A percentile compares a stretch with the other conserved stretches of the same genome.
Evolutionary conservation across 352 stramenopile species (phyloP).

Genomic region (Globisporangium barbulae): DNA sequence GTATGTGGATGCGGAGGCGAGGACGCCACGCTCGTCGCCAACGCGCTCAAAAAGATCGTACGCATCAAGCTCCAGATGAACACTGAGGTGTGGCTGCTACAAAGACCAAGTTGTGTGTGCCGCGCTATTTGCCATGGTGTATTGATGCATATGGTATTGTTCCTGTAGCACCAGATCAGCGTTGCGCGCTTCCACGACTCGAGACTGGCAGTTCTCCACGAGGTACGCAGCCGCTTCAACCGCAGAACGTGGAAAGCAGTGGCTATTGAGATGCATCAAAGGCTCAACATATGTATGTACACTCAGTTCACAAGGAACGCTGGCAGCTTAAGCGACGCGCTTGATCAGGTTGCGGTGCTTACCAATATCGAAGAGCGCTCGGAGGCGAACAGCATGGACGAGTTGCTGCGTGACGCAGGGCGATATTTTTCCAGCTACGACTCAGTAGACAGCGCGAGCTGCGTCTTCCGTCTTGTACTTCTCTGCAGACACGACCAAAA

Average conservation of each 20-base stretch:
- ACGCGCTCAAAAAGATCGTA: constrained; percentile 41
- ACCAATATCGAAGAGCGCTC: constrained; percentile 8
- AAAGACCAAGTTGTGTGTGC: background rate
- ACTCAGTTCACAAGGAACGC: constrained; percentile 38
- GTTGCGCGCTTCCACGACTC: constrained; percentile 23
- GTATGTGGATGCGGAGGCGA: constrained; percentile 29
- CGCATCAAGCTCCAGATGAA: constrained; percentile 56
- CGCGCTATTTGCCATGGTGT: background rate
- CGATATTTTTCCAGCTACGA: constrained; percentile 23
- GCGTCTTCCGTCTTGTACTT: constrained; percentile 8
- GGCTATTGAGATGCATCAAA: background rate
- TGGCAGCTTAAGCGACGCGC: constrained; percentile 18
- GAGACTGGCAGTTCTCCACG: constrained; percentile 29
- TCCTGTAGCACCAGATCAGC: constrained; percentile 38
- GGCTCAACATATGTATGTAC: background rate
- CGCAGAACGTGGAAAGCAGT: background rate
- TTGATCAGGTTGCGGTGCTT: constrained; percentile 16
- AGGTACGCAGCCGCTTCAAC: constrained; percentile 20
- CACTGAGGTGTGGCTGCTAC: constrained; percentile 21
- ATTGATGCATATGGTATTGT: background rate
- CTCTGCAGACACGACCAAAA: constrained; percentile 15
- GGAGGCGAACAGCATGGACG: constrained; percentile 27
- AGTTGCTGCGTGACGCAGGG: constrained; percentile 29
- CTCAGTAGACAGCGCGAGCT: background rate
- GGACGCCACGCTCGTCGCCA: constrained; percentile 24